Percentiles rank a stretch among this genome's conserved stretches.
Conservation (phyloP, 495 filamentous ascomycete genomes). For the Elasticomyces elasticus region DNA sequence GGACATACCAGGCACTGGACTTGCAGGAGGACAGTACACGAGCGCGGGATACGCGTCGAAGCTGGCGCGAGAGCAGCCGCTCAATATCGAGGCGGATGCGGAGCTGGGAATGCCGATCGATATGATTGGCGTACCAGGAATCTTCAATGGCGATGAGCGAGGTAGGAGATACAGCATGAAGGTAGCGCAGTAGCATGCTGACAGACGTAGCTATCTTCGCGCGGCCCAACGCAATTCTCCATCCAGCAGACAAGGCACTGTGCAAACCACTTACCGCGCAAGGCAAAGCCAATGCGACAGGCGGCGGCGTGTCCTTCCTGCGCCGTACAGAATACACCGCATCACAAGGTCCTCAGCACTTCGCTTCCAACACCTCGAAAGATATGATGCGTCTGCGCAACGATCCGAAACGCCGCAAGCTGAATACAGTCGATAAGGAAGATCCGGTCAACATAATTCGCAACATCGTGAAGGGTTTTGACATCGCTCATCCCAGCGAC, state of each 20-base stretch:
- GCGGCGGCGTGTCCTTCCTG: slow-evolving; percentile 65
- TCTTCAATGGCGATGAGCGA: slow-evolving; percentile 92
- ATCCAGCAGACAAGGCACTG: slow-evolving; percentile 72
- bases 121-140: slow-evolving; percentile 81
- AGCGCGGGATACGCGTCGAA: slow-evolving; percentile 78
- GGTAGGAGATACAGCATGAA: slow-evolving; percentile 47
- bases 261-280: slow-evolving; percentile 69
- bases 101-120: slow-evolving; percentile 97
- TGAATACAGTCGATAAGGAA: slow-evolving; percentile 52
- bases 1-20: slow-evolving; percentile 85
- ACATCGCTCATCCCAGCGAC: slow-evolving; percentile 62
- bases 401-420: slow-evolving; percentile 31
- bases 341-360: slow-evolving; percentile 44
- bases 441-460: slow-evolving; percentile 73
- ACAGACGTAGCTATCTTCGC: slow-evolving; percentile 63
- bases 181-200: background rate
- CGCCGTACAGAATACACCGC: slow-evolving; percentile 95
- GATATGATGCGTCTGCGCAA: slow-evolving; percentile 28
- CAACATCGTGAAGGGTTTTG: slow-evolving; percentile 75
- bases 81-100: slow-evolving; percentile 93
- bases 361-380: slow-evolving; percentile 34
- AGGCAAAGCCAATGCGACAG: slow-evolving; percentile 47
- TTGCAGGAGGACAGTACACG: slow-evolving; percentile 72
- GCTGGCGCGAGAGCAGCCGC: slow-evolving; percentile 77
- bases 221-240: slow-evolving; percentile 32